Base-by-base conservation (phyloP, 352 stramenopile genomes). In the Phytophthora vignae region DNA sequence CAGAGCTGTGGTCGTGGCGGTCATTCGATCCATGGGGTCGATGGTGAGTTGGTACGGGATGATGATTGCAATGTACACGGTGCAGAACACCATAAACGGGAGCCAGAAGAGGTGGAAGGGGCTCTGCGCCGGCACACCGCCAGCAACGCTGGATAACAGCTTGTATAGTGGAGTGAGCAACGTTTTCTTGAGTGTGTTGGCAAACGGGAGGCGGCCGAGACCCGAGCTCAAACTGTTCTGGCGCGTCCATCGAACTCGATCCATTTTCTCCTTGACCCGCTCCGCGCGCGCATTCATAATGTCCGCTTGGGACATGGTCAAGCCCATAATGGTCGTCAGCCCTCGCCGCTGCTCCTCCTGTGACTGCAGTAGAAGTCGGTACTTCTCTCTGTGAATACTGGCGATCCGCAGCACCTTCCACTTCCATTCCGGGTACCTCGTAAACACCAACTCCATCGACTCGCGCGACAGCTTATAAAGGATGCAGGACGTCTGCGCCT, bases 401-500 rank as follows among this genome's bases (percentile, higher is more conserved):
- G 82, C 79, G 38, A 94, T 90, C 2, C 80, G 73, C 40, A 93
- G 65, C 0, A 93, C 87, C 57, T 88, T 93, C 4, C 77, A 49
- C 49, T 93, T 93, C 87, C 84, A 91, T 5, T 79, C 69, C 1
- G 82, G 85, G 36, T 93, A 90, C 8, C 82, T 73, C 15, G 88
- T 76, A 63, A 93, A 93, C 0, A 92, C 84, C 2, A 88, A 55
- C 48, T 93, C 82, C 3, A 93, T 71, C n/a, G 85, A 90, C 12
- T 84, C 31, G 4, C 83, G 74, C 5, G 85, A 93, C 0, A 93
- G 55, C 9, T 60, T 74, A 67, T 90, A 91, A 10, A 93, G 69
- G 27, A 90, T 87, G 27, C 85, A 93, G 0, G 85, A 91, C 4
- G 81, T 84, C 12, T 71, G 75, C 5, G 83, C 78, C 17, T 77